Base-by-base conservation (phyloP, 306 rosid genomes). In the peach (Prunus persica) region DNA sequence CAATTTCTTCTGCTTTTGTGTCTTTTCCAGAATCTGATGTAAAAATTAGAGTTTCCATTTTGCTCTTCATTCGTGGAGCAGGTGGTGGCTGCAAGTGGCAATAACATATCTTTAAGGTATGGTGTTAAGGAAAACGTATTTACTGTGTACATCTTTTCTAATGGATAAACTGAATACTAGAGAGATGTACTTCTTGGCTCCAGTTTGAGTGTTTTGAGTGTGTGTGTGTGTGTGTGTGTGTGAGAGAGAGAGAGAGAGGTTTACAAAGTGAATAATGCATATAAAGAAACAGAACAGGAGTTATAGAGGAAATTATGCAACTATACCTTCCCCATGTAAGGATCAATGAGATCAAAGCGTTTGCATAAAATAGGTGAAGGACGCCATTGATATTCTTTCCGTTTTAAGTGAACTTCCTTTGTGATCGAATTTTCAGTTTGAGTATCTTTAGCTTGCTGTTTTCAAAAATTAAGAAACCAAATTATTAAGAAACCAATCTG, bases 331-430 rank as follows among this genome's bases (percentile, higher is more conserved):
- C 99, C 99, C 90, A 92, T 87, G 80, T 84, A 92, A 77, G 99
- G 99, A 91, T 95, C 99, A 71, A 84, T 83, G 80, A 95, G 93
- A 91, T 95, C 99, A 85, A 87, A 92, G 56, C 99, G 99, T 79
- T 95, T 95, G 98, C 99, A 95, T 75, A 95, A 83, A 75, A 95
- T 82, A 73, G 98, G 87, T 56, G 93, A 82, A 79, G 99, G 99
- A 25, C 90, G 98, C 99, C 99, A 95, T 57, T 89, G 93, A 83
- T 79, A 88, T 84, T 95, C 99, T 81, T 85, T 97, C 81, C 99
- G 86, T 84, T 87, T 90, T 0, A 96, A 91, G 81, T 74, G 73
- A 83, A 88, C 76, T 88, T 88, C 90, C 82, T 87, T 87, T 63
- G 52, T 75, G 61, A 68, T 60, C 14, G 57, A 57, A 81, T 88